Evolutionary conservation across 306 rosid species (phyloP).

Genomic region (Acmispon strigosus): DNA sequence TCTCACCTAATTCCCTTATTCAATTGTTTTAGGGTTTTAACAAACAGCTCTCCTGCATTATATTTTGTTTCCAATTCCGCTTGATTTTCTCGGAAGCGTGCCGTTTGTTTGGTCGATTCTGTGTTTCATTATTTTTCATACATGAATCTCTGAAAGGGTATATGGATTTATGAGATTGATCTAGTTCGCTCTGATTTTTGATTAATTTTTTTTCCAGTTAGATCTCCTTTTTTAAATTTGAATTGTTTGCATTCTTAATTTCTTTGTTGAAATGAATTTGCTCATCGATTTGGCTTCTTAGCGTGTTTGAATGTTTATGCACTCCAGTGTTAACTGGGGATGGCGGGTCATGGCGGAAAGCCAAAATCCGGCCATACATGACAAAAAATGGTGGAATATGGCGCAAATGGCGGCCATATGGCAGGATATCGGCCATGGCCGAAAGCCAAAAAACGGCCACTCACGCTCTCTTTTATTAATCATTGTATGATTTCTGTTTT

Average conservation of each 20-base stretch:
- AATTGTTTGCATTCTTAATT: neutral
- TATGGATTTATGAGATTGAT: neutral
- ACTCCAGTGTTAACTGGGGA: no score
- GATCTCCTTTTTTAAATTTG: neutral
- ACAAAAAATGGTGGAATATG: no score
- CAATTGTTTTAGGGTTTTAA: conserved; percentile 18
- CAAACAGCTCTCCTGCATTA: neutral
- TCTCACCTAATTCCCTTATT: neutral
- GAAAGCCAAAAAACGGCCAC: no score
- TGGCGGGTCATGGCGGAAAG: no score
- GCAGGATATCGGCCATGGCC: no score
- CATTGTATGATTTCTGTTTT: no score
- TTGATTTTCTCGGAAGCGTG: neutral
- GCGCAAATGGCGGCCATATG: no score
- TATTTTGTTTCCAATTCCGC: neutral
- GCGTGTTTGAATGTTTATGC: neutral
- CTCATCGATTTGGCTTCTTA: neutral
- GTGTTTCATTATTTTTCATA: neutral
- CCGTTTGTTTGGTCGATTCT: neutral
- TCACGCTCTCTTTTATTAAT: no score
- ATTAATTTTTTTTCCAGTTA: neutral
- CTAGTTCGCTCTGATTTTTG: neutral
- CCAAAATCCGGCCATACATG: no score
- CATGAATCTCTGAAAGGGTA: neutral
- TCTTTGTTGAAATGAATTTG: neutral